phyloP scores from a whole-genome alignment of 139 green algal genomes.

The Diplosphaera chodatii region DNA sequence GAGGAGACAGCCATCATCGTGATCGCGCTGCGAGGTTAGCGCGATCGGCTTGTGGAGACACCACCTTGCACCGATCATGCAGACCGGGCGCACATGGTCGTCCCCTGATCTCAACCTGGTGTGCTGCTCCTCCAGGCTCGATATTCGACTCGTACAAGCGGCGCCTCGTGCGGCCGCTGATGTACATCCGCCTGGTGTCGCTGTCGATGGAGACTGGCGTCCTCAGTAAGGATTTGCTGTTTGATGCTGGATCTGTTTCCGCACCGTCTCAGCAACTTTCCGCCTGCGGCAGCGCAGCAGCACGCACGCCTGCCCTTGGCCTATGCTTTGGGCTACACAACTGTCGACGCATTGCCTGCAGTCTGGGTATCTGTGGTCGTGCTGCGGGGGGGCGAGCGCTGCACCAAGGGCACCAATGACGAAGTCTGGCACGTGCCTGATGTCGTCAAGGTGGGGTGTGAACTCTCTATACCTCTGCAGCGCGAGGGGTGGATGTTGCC shows the following conservation, averaged over 20 bases:
- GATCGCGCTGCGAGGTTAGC: constrained; percentile 29
- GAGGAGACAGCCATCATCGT: constrained; percentile 17
- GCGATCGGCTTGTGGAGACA: no score
- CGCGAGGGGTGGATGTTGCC: no score
- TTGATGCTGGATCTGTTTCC: no score
- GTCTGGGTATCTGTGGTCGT: background rate
- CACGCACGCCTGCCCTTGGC: no score
- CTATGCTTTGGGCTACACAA: no score
- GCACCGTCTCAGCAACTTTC: no score
- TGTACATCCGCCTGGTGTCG: background rate
- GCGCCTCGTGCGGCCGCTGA: background rate
- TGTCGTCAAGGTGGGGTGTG: background rate
- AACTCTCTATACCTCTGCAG: background rate
- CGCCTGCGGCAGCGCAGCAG: no score
- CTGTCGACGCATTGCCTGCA: no score
- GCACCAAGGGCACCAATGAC: background rate
- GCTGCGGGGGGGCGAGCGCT: background rate
- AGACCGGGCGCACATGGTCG: no score
- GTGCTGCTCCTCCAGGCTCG: background rate
- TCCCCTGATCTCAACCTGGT: no score
- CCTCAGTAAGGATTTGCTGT: background rate
- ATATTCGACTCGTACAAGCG: background rate
- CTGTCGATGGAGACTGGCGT: background rate
- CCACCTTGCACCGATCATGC: no score
- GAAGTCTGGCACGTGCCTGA: background rate